phyloP scores from a whole-genome alignment of 129 eudicot genomes.

The Pittosporum tobira region DNA sequence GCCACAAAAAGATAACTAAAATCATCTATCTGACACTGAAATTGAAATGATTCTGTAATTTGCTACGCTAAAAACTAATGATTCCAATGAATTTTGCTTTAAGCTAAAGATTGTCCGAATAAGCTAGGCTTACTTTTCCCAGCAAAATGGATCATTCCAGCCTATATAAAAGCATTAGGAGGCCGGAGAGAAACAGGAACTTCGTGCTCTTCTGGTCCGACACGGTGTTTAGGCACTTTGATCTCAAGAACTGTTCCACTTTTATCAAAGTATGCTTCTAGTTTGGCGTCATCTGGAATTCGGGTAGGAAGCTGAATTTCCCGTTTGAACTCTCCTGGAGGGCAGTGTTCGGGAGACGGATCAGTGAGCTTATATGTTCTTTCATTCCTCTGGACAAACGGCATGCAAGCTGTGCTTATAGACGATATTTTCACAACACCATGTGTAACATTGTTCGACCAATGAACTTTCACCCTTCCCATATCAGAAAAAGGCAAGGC shows the following conservation, averaged over 20 bases:
- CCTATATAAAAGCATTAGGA: too few species aligned
- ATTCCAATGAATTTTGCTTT: too few species aligned
- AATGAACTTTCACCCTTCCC: slow-evolving; percentile 59
- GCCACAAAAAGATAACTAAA: too few species aligned
- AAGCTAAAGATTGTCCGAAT: too few species aligned
- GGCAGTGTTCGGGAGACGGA: slow-evolving; percentile 61
- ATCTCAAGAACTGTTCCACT: slow-evolving; percentile 64
- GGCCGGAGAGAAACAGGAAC: slow-evolving; percentile 66
- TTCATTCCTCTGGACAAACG: slow-evolving; percentile 38
- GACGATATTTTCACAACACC: slow-evolving; percentile 63
- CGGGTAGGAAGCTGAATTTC: slow-evolving; percentile 53
- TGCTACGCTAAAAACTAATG: too few species aligned
- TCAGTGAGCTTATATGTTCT: slow-evolving; percentile 55
- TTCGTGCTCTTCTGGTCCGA: slow-evolving; percentile 78
- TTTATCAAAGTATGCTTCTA: slow-evolving; percentile 68
- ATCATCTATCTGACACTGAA: too few species aligned
- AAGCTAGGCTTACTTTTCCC: too few species aligned
- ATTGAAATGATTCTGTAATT: too few species aligned
- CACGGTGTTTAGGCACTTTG: slow-evolving; percentile 68
- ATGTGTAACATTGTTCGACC: slow-evolving; percentile 63
- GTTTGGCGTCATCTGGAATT: slow-evolving; percentile 72
- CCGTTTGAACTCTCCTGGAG: slow-evolving; percentile 66
- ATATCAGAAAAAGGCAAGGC: slow-evolving; percentile 70
- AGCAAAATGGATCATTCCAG: too few species aligned
- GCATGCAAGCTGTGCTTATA: slow-evolving; percentile 52